Percentiles rank a stretch among this genome's conserved stretches.
Conservation (phyloP, 768 basidiomycete species). For the Pholiota molesta region DNA sequence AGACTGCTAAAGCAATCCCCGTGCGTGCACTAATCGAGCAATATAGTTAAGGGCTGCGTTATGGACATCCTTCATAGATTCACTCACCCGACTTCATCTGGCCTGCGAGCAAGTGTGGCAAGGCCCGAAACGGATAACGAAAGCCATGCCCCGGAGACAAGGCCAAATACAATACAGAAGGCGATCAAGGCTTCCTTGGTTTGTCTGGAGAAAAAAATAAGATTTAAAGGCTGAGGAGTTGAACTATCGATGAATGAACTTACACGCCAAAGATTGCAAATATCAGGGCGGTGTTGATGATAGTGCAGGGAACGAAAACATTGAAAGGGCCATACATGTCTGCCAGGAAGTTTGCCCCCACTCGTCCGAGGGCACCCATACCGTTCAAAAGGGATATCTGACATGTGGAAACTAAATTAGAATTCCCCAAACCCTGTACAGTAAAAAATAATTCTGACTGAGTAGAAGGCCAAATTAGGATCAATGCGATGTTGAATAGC, state of each 20-base stretch:
- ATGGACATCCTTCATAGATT: not conserved
- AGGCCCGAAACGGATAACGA: conserved; percentile 32
- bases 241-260: conserved; percentile 5
- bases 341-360: conserved; percentile 33
- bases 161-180: conserved; percentile 45
- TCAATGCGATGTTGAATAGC: conserved; percentile 44
- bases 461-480: conserved; percentile 47
- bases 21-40: conserved; percentile 28
- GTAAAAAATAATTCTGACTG: conserved; percentile 32
- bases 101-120: conserved; percentile 31
- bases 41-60: not conserved
- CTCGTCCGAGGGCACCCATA: conserved; percentile 32
- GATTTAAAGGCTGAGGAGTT: not conserved
- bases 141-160: conserved; percentile 46
- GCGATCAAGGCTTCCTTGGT: conserved; percentile 34
- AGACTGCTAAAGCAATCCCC: conserved; percentile 32
- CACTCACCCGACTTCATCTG: conserved; percentile 37
- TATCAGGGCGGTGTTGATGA: conserved; percentile 36
- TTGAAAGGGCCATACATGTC: conserved; percentile 36
- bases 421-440: not conserved
- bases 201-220: conserved; percentile 24
- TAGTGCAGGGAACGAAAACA: conserved; percentile 31
- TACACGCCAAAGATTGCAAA: conserved; percentile 38
- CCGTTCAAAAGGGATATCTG: conserved; percentile 39
- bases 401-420: too few relatives aligned